Base-by-base conservation (phyloP, 2,329 filamentous ascomycete genomes). In the Aureobasidium sp. region DNA sequence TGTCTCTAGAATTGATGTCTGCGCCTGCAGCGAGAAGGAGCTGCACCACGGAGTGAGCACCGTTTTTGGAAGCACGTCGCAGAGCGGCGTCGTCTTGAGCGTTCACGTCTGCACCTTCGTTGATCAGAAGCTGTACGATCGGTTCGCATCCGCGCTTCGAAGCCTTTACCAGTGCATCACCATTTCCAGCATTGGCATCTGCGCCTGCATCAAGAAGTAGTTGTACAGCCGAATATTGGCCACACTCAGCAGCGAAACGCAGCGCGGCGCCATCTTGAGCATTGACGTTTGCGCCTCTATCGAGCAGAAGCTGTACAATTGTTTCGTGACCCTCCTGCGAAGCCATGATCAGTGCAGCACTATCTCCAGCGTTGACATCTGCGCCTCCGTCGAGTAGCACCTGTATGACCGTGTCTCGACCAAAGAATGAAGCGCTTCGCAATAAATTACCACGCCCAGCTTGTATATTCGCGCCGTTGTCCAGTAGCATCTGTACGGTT, bases 271-370 rank as follows among this genome's bases (percentile, higher is more conserved):
- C 50, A 32, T 17, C 15, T 2, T 13, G n/a, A 29, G 57, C 61
- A 62, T 72, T 68, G 57, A 70, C 64, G 48, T 71, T 65, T 10
- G 68, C 67, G 13, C 65, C 65, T 37, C 65, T 67, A 32, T 9
- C 15, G 1, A 15, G 46, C 7, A 48, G 46, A 15, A 29, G 46
- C 13, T 32, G 5, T 29, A 32, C 20, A 8, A 27, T 3, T 12
- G 20, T 32, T 5, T 10, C 13, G 26, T 29, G 5, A 12, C 13
- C 26, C 5, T 12, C 2, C 26, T 5, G 1, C 9, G 8, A 8
- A 32, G 29, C 29, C n/a, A n/a, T n/a, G n/a, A n/a, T 4, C 29
- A 32, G 29, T 8, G 29, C 29, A 8, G 8, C 8, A 32, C 29
- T 8, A 32, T 32, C 29, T 32, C 8, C 4, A 32, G 29, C 29